A percentile compares a stretch with the other conserved stretches of the same genome.
These are phyloP conservation scores for Fusarium sp. DNA, from an alignment of 2,329 filamentous ascomycete species.

Conservation along the genomic window DNA sequence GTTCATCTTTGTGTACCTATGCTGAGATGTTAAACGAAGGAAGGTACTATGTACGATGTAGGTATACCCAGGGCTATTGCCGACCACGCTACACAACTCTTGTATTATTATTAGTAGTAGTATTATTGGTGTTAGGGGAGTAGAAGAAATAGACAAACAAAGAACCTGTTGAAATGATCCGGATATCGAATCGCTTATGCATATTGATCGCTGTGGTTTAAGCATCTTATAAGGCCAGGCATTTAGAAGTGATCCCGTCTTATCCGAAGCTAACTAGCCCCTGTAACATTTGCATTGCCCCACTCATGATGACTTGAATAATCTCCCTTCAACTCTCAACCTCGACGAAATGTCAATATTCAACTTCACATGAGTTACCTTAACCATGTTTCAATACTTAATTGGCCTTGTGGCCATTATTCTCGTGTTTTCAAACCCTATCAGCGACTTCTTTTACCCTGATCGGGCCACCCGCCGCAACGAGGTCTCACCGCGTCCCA, in stretches of 20 bases:
- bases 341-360: not conserved
- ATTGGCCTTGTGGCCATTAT: conserved; percentile 58
- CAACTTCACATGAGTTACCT: not conserved
- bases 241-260: conserved; percentile 9
- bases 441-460: conserved; percentile 55
- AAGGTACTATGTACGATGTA: conserved; percentile 38
- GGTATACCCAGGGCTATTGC: conserved; percentile 28
- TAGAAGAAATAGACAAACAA: not conserved
- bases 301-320: conserved; percentile 28
- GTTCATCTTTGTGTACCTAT: conserved; percentile 3
- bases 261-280: conserved; percentile 30
- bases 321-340: not conserved
- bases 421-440: conserved; percentile 61
- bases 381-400: conserved; percentile 61
- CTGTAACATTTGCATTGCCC: conserved; percentile 16
- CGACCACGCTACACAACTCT: conserved; percentile 28
- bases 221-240: not conserved
- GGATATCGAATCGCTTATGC: not conserved
- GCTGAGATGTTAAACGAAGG: conserved; percentile 3
- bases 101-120: conserved; percentile 30
- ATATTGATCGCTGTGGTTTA: not conserved
- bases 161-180: not conserved
- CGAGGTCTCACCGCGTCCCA: conserved; percentile 57
- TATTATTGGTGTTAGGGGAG: not conserved
- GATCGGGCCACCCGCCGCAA: conserved; percentile 30